Conservation (phyloP, 2,329 filamentous ascomycete genomes). For the Pseudocercospora cruenta region DNA sequence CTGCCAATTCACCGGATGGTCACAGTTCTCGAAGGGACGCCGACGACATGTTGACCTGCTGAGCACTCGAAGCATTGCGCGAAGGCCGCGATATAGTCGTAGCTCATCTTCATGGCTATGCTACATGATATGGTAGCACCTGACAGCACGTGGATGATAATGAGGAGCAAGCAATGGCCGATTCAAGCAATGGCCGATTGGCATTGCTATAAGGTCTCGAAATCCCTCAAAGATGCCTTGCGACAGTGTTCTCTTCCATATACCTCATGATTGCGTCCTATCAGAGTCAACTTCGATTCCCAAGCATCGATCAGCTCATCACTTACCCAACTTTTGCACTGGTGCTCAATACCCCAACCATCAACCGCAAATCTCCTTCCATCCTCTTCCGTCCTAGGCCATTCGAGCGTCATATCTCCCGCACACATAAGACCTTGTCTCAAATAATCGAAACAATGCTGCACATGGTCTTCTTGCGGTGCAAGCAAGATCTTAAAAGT, state of each 20-base stretch:
- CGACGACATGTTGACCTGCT: neutral
- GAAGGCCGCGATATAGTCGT: neutral
- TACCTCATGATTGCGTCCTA: constrained; percentile 7
- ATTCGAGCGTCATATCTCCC: constrained; percentile 36
- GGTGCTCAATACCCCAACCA: constrained; percentile 39
- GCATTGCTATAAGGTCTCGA: neutral
- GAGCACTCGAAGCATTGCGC: no score
- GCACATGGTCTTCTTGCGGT: constrained; percentile 33
- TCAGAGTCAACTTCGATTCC: neutral
- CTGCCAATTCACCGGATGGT: neutral
- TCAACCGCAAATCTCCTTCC: constrained; percentile 39
- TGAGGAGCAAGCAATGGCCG: no score
- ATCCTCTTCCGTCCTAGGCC: constrained; percentile 37
- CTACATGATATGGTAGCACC: neutral
- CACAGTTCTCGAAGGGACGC: neutral
- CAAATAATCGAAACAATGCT: constrained; percentile 38
- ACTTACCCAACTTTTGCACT: constrained; percentile 38
- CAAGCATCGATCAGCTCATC: neutral
- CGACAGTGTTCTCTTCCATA: constrained; percentile 5
- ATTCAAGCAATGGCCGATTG: neutral
- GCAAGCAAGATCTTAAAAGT: constrained; percentile 28
- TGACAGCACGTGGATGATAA: neutral
- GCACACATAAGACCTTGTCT: constrained; percentile 35
- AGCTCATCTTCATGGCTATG: neutral
- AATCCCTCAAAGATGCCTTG: neutral